Base-by-base conservation (phyloP, 192 early-diverging fungal species). In the Backusella mclennaniae region DNA sequence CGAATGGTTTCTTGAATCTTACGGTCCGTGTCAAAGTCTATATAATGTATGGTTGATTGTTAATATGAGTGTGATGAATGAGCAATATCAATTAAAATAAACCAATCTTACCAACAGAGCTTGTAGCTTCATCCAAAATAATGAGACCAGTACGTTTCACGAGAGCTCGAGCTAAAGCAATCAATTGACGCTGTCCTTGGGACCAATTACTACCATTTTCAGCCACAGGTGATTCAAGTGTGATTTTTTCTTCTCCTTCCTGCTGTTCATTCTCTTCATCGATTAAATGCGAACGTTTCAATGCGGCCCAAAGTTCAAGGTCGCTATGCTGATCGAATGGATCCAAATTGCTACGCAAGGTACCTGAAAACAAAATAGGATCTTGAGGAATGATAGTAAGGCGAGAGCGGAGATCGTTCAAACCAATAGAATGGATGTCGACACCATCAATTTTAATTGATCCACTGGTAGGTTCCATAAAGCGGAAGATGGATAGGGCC, bases 81-180 rank as follows among this genome's bases (percentile, higher is more conserved):
- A 33, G 33, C 33, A 33, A 21, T 21, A 29, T 29, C 8, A 26
- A 29, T 26, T 26, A 63, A 29, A 12, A 63, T 63, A 9, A 63
- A 14, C 23, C 21, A 63, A 63, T 11, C 56, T 14, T 63, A 63
- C 56, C 96, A 8, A 98, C 95, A 5, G 88, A 89, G 3, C 95
- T 95, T 0, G 97, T 97, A 1, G 96, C 96, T 79, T 96, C 95
- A 77, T 96, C 93, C 85, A 95, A 84, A 67, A 96, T 84, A 73
- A 96, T 90, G 52, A 93, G 74, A 46, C 82, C 84, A 44, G 90
- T 86, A 8, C 87, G 83, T 44, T 90, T 88, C n/a, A 95, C 87
- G 26, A 94, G 81, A 0, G 93, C 93, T 19, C 93, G 87, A 8
- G 93, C 93, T 44, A 95, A 82, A 21, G 90, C 88, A 17, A 95